Conservation (phyloP, 2,329 filamentous ascomycete species). For the Scortechinia acanthostroma region DNA sequence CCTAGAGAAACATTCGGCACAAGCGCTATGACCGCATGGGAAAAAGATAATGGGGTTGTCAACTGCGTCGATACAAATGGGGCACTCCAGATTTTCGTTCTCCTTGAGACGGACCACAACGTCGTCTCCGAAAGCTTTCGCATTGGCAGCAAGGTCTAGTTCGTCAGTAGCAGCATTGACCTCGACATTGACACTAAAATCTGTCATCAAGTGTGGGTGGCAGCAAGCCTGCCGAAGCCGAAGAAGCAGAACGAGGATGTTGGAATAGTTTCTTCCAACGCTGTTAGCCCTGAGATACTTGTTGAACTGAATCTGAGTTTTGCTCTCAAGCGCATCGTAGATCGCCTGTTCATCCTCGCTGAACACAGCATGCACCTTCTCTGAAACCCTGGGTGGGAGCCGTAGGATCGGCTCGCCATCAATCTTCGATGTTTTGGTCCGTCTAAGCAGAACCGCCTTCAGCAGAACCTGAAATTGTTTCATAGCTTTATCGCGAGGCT, state of each 20-base stretch:
- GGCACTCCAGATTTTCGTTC: constrained; percentile 65
- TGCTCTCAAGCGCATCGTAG: constrained; percentile 60
- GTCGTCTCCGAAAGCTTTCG: constrained; percentile 40
- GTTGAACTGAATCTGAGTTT: constrained; percentile 67
- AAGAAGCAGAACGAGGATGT: constrained; percentile 72
- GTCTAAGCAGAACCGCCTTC: constrained; percentile 73
- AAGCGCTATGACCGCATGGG: constrained; percentile 77
- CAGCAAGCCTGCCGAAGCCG: constrained; percentile 77
- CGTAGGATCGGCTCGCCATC: constrained; percentile 72
- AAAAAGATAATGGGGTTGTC: constrained; percentile 71
- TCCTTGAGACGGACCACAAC: constrained; percentile 62
- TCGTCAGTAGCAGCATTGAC: constrained; percentile 20
- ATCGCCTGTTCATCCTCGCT: constrained; percentile 55
- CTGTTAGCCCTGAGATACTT: constrained; percentile 66
- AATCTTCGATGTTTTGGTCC: constrained; percentile 72
- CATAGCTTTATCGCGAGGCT: constrained; percentile 45
- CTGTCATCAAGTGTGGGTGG: constrained; percentile 65
- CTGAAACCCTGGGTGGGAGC: constrained; percentile 58
- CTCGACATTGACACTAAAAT: constrained; percentile 46
- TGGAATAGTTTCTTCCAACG: constrained; percentile 69
- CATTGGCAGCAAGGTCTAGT: constrained; percentile 41
- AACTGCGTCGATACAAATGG: constrained; percentile 73
- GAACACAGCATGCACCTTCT: constrained; percentile 57
- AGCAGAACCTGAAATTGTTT: constrained; percentile 66
- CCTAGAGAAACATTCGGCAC: constrained; percentile 67